A percentile compares a stretch with the other conserved stretches of the same genome.
phyloP scores from a whole-genome alignment of 148 eudicot genomes.

The Salicornia ramosissima region DNA sequence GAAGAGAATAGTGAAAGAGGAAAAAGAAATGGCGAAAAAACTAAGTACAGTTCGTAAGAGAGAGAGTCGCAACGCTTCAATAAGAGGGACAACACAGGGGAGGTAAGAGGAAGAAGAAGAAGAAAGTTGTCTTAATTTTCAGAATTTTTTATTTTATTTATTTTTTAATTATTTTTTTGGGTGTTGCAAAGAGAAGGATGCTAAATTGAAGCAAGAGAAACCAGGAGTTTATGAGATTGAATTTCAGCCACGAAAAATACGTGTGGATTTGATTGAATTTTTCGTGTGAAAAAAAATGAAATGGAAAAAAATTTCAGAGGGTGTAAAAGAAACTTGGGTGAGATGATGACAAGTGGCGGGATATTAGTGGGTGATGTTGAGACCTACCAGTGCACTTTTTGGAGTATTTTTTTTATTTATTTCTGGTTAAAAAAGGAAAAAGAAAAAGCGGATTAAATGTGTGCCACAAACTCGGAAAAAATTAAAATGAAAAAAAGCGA shows the following conservation, averaged over 20 bases:
- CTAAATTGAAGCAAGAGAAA: conserved; percentile 12
- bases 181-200: neutral
- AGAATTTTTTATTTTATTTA: neutral
- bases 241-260: conserved; percentile 52
- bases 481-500: neutral
- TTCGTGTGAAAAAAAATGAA: neutral
- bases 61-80: neutral
- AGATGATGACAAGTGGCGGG: conserved; percentile 21
- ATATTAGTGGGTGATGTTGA: conserved; percentile 12
- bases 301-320: conserved; percentile 29
- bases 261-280: conserved; percentile 28
- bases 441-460: neutral
- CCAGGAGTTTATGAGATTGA: conserved; percentile 25
- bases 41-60: neutral
- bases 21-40: neutral
- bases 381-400: conserved; percentile 19
- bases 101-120: neutral
- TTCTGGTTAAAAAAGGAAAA: neutral
- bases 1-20: neutral
- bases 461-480: conserved; percentile 23
- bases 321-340: neutral
- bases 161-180: neutral
- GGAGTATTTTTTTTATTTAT: conserved; percentile 7
- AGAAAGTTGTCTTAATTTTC: neutral
- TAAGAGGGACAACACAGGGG: neutral